Base-by-base conservation (phyloP, 768 basidiomycete genomes). In the Leucogyrophana mollusca region DNA sequence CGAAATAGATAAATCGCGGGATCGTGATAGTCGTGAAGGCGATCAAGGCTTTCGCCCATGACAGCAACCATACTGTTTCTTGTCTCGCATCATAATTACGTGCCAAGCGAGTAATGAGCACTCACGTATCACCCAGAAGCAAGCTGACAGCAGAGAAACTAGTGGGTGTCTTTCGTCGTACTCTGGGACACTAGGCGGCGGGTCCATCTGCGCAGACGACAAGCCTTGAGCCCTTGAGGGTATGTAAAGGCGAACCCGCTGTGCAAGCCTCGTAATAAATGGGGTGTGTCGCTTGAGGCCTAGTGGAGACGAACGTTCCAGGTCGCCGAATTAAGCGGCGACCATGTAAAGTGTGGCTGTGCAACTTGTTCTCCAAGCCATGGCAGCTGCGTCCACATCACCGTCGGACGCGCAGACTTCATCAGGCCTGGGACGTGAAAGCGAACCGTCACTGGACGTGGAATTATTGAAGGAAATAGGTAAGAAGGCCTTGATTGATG, bases 61-160 rank as follows among this genome's bases (percentile, higher is more conserved):
- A 87, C 34, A 92, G 68, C 18, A 89, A 64, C 87, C 89, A 93
- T 52, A 90, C 90, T 93, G 47, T 9, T 39, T 43, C 47, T 30
- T 24, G 42, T 54, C 48, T 44, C n/a, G 46, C 20, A 49, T 32
- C 8, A 20, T 41, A 30, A 24, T 40, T 49, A 41, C 17, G 20
- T 20, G 45, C 21, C 6, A 50, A 14, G 24, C 24, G 40, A 43
- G 32, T 38, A 34, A 34, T 9, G 30, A 24, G 43, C 33, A 83
- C 90, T 53, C 61, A 92, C 90, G 54, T 41, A 90, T 79, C 20
- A 86, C 86, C 86, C 89, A 91, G 65, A 91, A 91, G 58, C 77
- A 87, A 6, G 90, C 88, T 16, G 88, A 86, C 18, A 90, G 68
- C 34, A 92, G 69, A 10, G 87, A 84, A 39, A 91, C 73, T 20